phyloP scores from a whole-genome alignment of 2,329 filamentous ascomycete genomes.

The Acrocalymma vagum region DNA sequence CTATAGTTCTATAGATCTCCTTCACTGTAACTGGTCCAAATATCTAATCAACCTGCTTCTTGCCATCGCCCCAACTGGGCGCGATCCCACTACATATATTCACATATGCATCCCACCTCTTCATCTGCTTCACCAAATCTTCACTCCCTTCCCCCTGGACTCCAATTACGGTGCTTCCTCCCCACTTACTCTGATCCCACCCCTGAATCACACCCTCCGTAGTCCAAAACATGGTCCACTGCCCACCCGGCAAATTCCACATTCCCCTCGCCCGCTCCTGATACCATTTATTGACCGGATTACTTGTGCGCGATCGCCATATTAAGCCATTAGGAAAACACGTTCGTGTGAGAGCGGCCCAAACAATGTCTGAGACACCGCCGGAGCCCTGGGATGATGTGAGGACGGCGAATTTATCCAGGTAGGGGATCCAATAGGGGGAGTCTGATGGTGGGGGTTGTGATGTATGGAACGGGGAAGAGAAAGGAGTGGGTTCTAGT shows the following conservation, averaged over 20 bases:
- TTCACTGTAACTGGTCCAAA: too few relatives aligned
- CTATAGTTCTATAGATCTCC: too few relatives aligned
- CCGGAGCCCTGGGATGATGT: conserved; percentile 88
- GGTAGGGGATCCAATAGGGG: conserved; percentile 77
- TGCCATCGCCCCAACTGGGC: conserved; percentile 59
- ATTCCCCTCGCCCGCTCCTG: conserved; percentile 89
- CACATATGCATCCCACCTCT: conserved; percentile 58
- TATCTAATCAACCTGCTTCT: too few relatives aligned
- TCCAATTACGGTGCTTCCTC: too few relatives aligned
- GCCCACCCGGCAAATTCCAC: conserved; percentile 79
- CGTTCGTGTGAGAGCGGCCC: conserved; percentile 90
- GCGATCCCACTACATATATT: conserved; percentile 57
- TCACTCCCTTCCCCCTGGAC: conserved; percentile 46
- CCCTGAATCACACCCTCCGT: conserved; percentile 66
- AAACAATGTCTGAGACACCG: conserved; percentile 94
- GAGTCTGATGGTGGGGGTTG: conserved; percentile 52
- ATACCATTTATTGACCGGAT: conserved; percentile 99
- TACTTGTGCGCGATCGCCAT: conserved; percentile 89
- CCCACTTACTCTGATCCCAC: conserved; percentile 63
- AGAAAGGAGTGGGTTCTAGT: not conserved
- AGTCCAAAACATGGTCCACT: conserved; percentile 99
- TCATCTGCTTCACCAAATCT: conserved; percentile 52
- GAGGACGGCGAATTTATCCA: conserved; percentile 97
- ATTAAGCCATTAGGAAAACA: conserved; percentile 91
- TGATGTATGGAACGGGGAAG: too few relatives aligned